A percentile compares a stretch with the other conserved stretches of the same genome.
These are phyloP conservation scores for Cryoendolithus antarcticus DNA, from an alignment of 2,329 filamentous ascomycete species.

Conservation along the genomic window DNA sequence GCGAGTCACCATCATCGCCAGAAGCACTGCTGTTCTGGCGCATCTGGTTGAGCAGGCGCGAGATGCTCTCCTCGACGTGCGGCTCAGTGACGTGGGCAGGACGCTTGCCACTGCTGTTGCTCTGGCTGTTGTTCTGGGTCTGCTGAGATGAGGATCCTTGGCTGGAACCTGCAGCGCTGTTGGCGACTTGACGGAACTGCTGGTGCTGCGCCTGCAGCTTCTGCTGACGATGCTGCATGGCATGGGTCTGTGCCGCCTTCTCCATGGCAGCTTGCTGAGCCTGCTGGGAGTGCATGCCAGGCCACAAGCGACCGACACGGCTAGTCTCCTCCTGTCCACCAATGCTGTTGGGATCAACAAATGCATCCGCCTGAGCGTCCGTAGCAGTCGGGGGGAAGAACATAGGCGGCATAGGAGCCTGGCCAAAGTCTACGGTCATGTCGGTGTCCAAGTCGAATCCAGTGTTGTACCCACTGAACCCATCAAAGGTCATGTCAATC, in stretches of 20 bases:
- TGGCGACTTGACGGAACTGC: slow-evolving; percentile 22
- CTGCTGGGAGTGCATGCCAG: slow-evolving; percentile 84
- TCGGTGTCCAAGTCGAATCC: slow-evolving; percentile 42
- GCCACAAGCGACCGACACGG: slow-evolving; percentile 63
- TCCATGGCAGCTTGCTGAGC: slow-evolving; percentile 52
- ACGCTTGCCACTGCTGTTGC: slow-evolving; percentile 31
- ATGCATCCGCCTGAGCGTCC: slow-evolving; percentile 35
- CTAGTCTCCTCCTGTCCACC: slow-evolving; percentile 47
- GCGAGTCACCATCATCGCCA: slow-evolving; percentile 35
- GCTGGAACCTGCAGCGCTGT: slow-evolving; percentile 10
- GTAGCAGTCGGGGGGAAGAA: slow-evolving; percentile 44
- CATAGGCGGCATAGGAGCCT: slow-evolving; percentile 42
- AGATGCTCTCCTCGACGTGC: slow-evolving; percentile 73
- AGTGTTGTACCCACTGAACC: slow-evolving; percentile 47
- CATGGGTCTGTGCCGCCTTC: slow-evolving; percentile 29
- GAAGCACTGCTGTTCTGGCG: slow-evolving; percentile 54
- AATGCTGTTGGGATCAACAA: slow-evolving; percentile 63
- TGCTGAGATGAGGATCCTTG: slow-evolving; percentile 18
- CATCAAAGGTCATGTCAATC: slow-evolving; percentile 53
- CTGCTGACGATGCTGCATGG: slow-evolving; percentile 39
- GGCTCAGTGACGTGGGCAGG: slow-evolving; percentile 32
- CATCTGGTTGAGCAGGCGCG: slow-evolving; percentile 85
- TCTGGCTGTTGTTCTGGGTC: slow-evolving; percentile 6
- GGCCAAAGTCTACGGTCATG: slow-evolving; percentile 51
- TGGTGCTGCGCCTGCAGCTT: slow-evolving; percentile 27